Base-by-base conservation (phyloP, 305 asterid species). In the Fraxinus dipetala region DNA sequence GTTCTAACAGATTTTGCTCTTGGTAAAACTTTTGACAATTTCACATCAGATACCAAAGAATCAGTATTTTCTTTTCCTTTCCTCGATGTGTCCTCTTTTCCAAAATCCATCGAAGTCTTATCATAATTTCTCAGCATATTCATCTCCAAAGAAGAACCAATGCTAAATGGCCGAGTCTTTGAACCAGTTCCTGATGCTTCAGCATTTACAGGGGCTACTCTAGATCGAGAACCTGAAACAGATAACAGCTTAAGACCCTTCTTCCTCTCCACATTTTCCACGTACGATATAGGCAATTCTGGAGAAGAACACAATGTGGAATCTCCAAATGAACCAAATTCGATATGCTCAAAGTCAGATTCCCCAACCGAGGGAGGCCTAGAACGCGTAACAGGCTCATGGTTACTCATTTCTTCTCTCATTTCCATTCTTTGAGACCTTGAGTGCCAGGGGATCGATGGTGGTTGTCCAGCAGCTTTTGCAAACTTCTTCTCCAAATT, bases 1-100 rank as follows among this genome's bases (percentile, higher is more conserved):
- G 98, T 94, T 81, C 98, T 89, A 81, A 93, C 98, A 2, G 98
- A 94, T 84, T 89, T 94, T 73, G 93, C 95, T 81, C 87, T 86
- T 22, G 91, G 48, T 67, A 81, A 35, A 87, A 61, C 87, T 76
- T 84, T 94, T 20, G 88, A 74, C 7, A 95, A 80, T 84, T 89
- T 90, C 78, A 38, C 81, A 54, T 84, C 88, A 1, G 88, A 86
- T 36, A 80, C 87, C 61, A 76, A 65, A 77, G 89, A 74, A 20
- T 85, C 88, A 1, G 73, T 63, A 51, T 65, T 81, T 51, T 78
- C 83, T 59, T 87, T 85, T 24, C 84, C 88, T 81, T 84, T 85
- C 24, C 85, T 84, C 0, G 54, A 48, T 61, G 75, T 35, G 73
- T 75, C 85, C 65, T 82, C 87, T 16, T 82, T 79, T 75, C 74